phyloP scores from a whole-genome alignment of 192 early-diverging fungal genomes.

The Mortierella alpina region DNA sequence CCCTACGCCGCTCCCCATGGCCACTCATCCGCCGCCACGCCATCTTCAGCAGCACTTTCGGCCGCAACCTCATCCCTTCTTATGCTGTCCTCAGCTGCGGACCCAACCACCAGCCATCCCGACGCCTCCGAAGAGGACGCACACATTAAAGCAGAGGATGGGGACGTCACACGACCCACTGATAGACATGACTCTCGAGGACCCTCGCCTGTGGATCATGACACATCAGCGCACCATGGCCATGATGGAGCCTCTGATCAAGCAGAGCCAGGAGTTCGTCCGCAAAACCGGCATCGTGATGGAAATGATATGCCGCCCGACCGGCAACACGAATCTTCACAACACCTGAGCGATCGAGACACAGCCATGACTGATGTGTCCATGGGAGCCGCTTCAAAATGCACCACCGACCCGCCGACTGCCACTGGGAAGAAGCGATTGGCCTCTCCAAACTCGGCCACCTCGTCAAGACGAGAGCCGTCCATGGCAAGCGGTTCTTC shows the following conservation, averaged over 20 bases:
- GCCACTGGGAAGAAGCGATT: constrained; percentile 19
- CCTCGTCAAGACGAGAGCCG: neutral
- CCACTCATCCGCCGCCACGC: neutral
- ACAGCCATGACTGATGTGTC: constrained; percentile 28
- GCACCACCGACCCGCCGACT: neutral
- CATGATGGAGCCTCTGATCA: neutral
- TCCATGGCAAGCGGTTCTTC: neutral
- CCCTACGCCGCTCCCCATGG: constrained; percentile 4
- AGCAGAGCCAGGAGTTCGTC: neutral
- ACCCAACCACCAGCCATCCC: neutral
- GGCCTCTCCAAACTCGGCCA: constrained; percentile 21
- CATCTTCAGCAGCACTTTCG: constrained; percentile 18
- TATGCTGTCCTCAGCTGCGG: constrained; percentile 36
- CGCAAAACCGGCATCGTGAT: neutral
- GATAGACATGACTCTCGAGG: neutral
- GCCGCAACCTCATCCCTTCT: constrained; percentile 33
- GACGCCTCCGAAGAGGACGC: neutral
- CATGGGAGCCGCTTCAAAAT: neutral
- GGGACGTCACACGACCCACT: constrained; percentile 5
- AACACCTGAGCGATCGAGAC: constrained; percentile 9
- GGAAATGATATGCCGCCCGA: neutral
- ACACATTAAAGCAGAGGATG: constrained; percentile 27
- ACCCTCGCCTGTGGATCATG: constrained; percentile 6
- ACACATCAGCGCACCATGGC: constrained; percentile 1
- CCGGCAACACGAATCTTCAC: neutral